Conservation (phyloP, 768 basidiomycete genomes). For the Suillus sp. region DNA sequence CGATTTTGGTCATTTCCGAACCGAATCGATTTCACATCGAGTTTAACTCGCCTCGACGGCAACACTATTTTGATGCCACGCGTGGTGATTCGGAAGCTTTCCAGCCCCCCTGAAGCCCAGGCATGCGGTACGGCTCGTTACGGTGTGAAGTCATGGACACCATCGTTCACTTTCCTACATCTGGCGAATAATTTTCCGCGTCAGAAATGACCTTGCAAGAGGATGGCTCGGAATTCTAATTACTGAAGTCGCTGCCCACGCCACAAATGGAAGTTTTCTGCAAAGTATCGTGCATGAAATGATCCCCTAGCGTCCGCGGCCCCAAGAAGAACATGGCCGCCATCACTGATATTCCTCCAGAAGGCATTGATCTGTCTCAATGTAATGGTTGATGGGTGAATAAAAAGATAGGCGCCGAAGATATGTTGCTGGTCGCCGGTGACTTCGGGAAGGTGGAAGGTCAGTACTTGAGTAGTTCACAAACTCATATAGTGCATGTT, state of each 20-base stretch:
- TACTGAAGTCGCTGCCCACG: not conserved
- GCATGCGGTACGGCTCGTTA: not conserved
- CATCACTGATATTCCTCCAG: not conserved
- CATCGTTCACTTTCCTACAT: not conserved
- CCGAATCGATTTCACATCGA: too few relatives aligned
- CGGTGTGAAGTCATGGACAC: not conserved
- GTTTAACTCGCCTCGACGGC: too few relatives aligned
- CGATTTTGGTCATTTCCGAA: too few relatives aligned
- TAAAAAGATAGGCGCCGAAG: not conserved
- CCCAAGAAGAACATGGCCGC: not conserved
- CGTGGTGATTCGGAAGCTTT: too few relatives aligned
- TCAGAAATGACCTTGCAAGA: not conserved
- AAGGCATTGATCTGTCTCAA: not conserved
- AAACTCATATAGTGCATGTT: not conserved
- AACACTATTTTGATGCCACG: too few relatives aligned
- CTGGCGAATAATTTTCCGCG: not conserved
- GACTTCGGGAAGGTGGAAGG: not conserved
- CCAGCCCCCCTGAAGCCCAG: not conserved
- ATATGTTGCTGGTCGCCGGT: not conserved
- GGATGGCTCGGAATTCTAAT: not conserved
- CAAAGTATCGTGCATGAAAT: not conserved
- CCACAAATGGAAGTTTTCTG: not conserved
- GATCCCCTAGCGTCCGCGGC: not conserved
- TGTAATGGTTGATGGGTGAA: not conserved
- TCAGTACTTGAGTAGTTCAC: not conserved